phyloP scores from a whole-genome alignment of 2,329 filamentous ascomycete species.

The Colletotrichum euphorbiae region DNA sequence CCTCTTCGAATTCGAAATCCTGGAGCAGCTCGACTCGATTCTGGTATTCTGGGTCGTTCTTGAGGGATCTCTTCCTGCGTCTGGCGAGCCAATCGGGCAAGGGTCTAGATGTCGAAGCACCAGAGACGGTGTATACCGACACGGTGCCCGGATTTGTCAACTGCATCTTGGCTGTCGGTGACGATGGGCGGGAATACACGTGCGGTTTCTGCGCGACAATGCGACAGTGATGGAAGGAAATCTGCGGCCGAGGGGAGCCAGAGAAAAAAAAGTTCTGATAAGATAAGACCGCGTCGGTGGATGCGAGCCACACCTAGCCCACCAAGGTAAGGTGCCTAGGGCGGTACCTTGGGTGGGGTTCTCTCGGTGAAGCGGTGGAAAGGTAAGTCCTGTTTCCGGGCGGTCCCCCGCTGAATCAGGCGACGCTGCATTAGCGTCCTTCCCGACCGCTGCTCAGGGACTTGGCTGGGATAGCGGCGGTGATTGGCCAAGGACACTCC shows the following conservation, averaged over 20 bases:
- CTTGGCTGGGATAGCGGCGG: not conserved
- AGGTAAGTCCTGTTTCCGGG: slow-evolving; percentile 28
- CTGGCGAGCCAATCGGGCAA: slow-evolving; percentile 96
- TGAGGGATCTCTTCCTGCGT: slow-evolving; percentile 89
- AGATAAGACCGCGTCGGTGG: slow-evolving; percentile 35
- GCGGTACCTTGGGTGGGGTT: not conserved
- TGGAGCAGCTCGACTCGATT: slow-evolving; percentile 95
- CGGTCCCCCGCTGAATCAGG: slow-evolving; percentile 22
- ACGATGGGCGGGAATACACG: slow-evolving; percentile 7
- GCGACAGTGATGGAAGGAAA: slow-evolving; percentile 29
- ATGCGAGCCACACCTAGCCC: slow-evolving; percentile 2
- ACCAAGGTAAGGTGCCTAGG: not conserved
- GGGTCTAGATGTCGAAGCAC: slow-evolving; percentile 85
- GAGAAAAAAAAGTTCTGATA: slow-evolving; percentile 41
- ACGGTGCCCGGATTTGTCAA: slow-evolving; percentile 84
- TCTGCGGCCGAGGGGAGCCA: slow-evolving; percentile 25
- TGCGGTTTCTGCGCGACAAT: slow-evolving; percentile 30
- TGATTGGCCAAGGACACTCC: slow-evolving; percentile 17
- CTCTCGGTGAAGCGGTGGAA: slow-evolving; percentile 34
- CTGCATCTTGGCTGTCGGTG: slow-evolving; percentile 69
- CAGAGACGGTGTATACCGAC: slow-evolving; percentile 94
- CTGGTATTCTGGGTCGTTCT: slow-evolving; percentile 91
- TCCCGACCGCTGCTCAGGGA: slow-evolving; percentile 39
- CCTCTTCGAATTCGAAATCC: slow-evolving; percentile 98
- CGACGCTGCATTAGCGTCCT: slow-evolving; percentile 38